These are phyloP conservation scores for Mycosphaerella sp. DNA, from an alignment of 2,329 filamentous ascomycete species.

Conservation along the genomic window DNA sequence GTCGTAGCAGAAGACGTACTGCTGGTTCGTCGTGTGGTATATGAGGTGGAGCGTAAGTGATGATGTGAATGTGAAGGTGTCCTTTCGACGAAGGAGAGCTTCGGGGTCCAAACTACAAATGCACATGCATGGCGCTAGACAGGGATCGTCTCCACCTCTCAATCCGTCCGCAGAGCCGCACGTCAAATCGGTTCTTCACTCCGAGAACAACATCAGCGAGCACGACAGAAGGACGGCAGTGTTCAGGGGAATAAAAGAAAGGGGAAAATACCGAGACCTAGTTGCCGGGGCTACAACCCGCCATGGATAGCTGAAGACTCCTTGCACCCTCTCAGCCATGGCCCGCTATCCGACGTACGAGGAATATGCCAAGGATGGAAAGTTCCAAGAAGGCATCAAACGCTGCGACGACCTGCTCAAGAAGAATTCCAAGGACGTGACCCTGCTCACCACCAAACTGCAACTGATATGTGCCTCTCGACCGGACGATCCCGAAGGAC, in stretches of 20 bases:
- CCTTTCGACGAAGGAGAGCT: not conserved
- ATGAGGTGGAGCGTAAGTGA: not conserved
- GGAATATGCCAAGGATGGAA: slow-evolving; percentile 27
- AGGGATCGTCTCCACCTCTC: slow-evolving; percentile 2
- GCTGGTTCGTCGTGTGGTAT: not conserved
- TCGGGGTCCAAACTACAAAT: not conserved
- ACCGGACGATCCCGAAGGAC: slow-evolving; percentile 9
- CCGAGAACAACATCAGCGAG: too few species aligned
- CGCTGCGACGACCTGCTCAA: slow-evolving; percentile 31
- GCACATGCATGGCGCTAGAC: slow-evolving; percentile 3
- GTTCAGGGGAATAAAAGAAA: too few species aligned
- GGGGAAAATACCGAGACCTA: too few species aligned
- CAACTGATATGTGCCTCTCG: slow-evolving; percentile 25
- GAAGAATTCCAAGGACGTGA: slow-evolving; percentile 27
- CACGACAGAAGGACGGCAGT: too few species aligned
- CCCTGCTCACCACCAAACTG: slow-evolving; percentile 30
- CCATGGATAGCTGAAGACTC: not conserved
- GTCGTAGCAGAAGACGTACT: not conserved
- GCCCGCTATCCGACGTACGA: slow-evolving; percentile 32
- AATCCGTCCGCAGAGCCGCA: not conserved
- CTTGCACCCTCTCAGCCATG: slow-evolving; percentile 18
- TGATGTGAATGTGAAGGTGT: slow-evolving; percentile 4
- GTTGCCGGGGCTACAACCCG: not conserved
- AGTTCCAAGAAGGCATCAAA: slow-evolving; percentile 29
- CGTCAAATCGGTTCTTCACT: not conserved